A percentile compares a stretch with the other conserved stretches of the same genome.
Evolutionary conservation across 345 rosid species (phyloP).

Genomic region (Brassica cretica): DNA sequence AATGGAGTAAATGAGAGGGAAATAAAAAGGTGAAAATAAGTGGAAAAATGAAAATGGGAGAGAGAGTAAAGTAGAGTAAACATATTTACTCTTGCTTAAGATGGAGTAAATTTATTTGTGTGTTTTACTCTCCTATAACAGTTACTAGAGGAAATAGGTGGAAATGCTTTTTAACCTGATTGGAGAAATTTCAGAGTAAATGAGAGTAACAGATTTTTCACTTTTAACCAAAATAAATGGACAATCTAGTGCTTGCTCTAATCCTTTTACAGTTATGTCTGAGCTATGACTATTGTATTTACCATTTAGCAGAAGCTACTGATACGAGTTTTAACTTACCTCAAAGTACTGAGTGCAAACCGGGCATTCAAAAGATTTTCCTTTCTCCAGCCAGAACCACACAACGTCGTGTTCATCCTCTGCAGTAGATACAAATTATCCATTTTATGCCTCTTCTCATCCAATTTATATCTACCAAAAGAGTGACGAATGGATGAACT

Average conservation of each 20-base stretch:
- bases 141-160: no score
- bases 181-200: no score
- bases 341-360: constrained; percentile 84
- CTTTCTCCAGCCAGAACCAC: constrained; percentile 97
- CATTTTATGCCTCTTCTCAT: neutral
- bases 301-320: neutral
- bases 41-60: no score
- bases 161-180: no score
- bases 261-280: neutral
- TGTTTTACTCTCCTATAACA: no score
- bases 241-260: constrained; percentile 4
- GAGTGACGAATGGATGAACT: constrained; percentile 5
- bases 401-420: constrained; percentile 97
- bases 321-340: constrained; percentile 43
- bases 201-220: no score
- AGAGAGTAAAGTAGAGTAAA: no score
- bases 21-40: no score
- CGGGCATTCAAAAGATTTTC: constrained; percentile 77
- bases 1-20: no score
- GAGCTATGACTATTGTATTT: neutral
- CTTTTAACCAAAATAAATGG: neutral
- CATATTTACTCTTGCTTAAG: no score
- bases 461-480: neutral
- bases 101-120: no score
- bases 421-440: constrained; percentile 27